Conservation (phyloP, 257 asterid genomes). For the Lantana camara region DNA sequence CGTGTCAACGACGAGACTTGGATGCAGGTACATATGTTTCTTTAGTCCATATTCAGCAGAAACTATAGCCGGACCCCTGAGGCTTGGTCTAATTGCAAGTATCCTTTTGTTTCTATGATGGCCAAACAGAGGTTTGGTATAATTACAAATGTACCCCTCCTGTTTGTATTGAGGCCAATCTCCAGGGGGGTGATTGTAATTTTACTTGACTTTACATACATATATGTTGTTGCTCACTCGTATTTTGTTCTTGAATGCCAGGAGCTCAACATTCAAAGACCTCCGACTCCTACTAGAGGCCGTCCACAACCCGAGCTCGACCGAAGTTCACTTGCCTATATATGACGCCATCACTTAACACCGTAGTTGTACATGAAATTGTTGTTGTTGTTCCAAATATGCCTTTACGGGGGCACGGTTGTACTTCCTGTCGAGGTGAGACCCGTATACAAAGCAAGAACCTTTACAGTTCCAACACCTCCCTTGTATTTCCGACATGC, state of each 20-base stretch:
- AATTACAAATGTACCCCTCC: no score
- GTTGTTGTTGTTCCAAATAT: constrained; percentile 6
- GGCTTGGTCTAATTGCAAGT: no score
- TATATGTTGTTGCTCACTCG: no score
- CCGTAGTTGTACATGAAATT: neutral
- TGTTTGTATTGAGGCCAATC: no score
- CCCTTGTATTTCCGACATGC: constrained; percentile 31
- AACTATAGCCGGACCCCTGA: no score
- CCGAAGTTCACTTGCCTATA: constrained; percentile 89
- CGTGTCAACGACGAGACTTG: constrained; percentile 76
- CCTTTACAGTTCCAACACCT: neutral
- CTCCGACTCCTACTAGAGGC: constrained; percentile 97
- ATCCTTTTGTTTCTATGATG: no score
- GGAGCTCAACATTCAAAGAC: constrained; percentile 99
- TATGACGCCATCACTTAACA: constrained; percentile 33
- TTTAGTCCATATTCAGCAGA: neutral
- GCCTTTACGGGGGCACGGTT: neutral
- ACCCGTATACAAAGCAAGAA: neutral
- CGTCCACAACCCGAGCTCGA: constrained; percentile 95
- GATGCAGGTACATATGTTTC: constrained; percentile 80
- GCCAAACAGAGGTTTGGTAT: no score
- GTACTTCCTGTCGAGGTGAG: neutral
- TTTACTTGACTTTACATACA: no score
- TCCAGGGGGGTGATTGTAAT: no score
- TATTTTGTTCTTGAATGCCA: constrained; percentile 16